These are phyloP conservation scores for Neospora caninum DNA, from an alignment of 169 alveolate species.

Conservation along the genomic window DNA sequence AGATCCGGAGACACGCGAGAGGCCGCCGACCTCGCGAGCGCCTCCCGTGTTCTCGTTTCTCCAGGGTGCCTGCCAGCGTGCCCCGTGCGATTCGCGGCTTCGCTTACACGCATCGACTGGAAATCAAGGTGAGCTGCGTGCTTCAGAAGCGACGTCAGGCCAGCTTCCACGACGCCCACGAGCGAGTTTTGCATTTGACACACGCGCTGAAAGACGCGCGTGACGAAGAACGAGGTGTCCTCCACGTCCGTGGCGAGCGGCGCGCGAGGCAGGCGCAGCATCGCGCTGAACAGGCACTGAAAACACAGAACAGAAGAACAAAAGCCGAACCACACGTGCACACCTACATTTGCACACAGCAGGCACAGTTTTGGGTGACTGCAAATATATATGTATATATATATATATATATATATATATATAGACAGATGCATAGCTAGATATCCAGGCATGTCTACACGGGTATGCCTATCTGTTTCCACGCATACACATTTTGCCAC, in stretches of 20 bases:
- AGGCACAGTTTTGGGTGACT: no score
- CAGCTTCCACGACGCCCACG: slow-evolving; percentile 10
- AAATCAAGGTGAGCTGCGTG: slow-evolving; percentile 32
- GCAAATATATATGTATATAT: no score
- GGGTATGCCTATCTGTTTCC: no score
- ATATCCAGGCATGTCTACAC: no score
- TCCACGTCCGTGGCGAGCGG: neutral
- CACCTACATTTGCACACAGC: neutral
- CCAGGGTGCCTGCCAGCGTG: no score
- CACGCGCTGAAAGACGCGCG: slow-evolving; percentile 46
- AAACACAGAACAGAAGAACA: neutral
- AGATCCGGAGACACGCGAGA: no score
- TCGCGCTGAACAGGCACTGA: slow-evolving; percentile 56
- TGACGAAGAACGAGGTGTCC: neutral
- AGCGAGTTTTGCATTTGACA: slow-evolving; percentile 46
- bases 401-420: no score
- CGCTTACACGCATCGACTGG: slow-evolving; percentile 29
- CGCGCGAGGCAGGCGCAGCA: slow-evolving; percentile 52
- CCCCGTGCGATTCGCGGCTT: no score
- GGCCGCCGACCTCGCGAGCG: no score
- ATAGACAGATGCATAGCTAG: no score
- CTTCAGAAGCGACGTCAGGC: neutral
- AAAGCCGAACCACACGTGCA: neutral
- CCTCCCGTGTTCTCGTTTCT: no score
- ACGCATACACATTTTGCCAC: no score